phyloP scores from a whole-genome alignment of 768 basidiomycete genomes.

The Suillus luteus region DNA sequence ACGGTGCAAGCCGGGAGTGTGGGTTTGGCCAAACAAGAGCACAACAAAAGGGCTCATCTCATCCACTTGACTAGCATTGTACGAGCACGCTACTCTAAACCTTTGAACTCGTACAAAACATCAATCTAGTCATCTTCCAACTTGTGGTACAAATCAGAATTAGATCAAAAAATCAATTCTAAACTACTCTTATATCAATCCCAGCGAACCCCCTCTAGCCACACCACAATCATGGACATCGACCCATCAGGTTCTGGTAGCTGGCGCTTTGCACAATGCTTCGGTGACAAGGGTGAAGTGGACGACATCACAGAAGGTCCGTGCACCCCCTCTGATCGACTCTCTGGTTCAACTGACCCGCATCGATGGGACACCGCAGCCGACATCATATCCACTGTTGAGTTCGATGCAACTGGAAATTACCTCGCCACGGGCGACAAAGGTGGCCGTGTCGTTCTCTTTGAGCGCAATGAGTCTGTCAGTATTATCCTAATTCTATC shows the following conservation, averaged over 20 bases:
- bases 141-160: slow-evolving; percentile 11
- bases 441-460: slow-evolving; percentile 97
- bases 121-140: slow-evolving; percentile 4
- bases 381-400: slow-evolving; percentile 99
- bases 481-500: slow-evolving; percentile 29
- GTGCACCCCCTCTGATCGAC: slow-evolving; percentile 30
- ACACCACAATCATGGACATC: slow-evolving; percentile 66
- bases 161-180: slow-evolving; percentile 11
- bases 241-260: slow-evolving; percentile 83
- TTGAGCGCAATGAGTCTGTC: slow-evolving; percentile 97
- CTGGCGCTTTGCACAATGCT: slow-evolving; percentile 99
- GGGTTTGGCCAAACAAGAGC: slow-evolving; percentile 30
- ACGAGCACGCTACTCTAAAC: slow-evolving; percentile 1
- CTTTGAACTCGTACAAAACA: not conserved
- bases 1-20: slow-evolving; percentile 32
- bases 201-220: slow-evolving; percentile 17
- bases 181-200: slow-evolving; percentile 3
- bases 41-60: slow-evolving; percentile 28
- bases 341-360: slow-evolving; percentile 20
- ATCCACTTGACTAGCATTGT: slow-evolving; percentile 17
- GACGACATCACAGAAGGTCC: slow-evolving; percentile 99
- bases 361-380: slow-evolving; percentile 49
- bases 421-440: slow-evolving; percentile 99
- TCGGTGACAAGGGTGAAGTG: slow-evolving; percentile 99
- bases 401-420: slow-evolving; percentile 99